These are phyloP conservation scores for Picochlorum sp. DNA, from an alignment of 139 green algal genomes.

Conservation along the genomic window DNA sequence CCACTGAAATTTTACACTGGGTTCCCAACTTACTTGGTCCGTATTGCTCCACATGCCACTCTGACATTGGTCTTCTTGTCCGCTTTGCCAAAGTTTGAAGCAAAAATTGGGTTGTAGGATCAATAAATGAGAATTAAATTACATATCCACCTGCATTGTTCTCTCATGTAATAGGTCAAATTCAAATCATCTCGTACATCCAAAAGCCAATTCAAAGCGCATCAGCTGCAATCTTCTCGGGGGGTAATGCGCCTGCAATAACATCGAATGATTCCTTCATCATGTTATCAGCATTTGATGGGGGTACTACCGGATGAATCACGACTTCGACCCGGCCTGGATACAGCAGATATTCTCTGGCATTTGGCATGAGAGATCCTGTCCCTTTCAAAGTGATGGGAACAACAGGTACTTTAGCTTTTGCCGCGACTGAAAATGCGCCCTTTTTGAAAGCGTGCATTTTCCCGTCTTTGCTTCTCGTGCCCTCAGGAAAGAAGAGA, in stretches of 20 bases:
- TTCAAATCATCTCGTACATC: neutral
- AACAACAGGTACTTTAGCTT: conserved; percentile 72
- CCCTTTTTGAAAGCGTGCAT: conserved; percentile 84
- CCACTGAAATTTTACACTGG: conserved; percentile 96
- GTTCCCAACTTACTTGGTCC: conserved; percentile 88
- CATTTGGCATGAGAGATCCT: conserved; percentile 77
- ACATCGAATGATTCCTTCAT: neutral
- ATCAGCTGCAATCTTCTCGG: conserved; percentile 5
- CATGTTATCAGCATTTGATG: conserved; percentile 16
- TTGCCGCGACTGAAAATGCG: conserved; percentile 87
- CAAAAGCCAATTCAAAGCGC: too few relatives aligned
- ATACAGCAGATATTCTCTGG: conserved; percentile 61
- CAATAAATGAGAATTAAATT: neutral
- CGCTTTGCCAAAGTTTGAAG: conserved; percentile 62
- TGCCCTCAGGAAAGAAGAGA: conserved; percentile 91
- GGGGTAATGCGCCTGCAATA: conserved; percentile 10
- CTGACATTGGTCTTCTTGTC: conserved; percentile 88
- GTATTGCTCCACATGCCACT: conserved; percentile 86
- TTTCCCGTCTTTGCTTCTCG: conserved; percentile 41
- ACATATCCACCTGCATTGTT: neutral
- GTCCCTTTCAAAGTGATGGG: conserved; percentile 85
- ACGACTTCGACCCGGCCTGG: conserved; percentile 32
- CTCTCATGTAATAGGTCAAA: neutral
- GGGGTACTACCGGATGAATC: conserved; percentile 14
- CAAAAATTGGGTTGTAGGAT: conserved; percentile 59